Conservation (phyloP, 2,329 filamentous ascomycete species). For the Septoria petroselini region DNA sequence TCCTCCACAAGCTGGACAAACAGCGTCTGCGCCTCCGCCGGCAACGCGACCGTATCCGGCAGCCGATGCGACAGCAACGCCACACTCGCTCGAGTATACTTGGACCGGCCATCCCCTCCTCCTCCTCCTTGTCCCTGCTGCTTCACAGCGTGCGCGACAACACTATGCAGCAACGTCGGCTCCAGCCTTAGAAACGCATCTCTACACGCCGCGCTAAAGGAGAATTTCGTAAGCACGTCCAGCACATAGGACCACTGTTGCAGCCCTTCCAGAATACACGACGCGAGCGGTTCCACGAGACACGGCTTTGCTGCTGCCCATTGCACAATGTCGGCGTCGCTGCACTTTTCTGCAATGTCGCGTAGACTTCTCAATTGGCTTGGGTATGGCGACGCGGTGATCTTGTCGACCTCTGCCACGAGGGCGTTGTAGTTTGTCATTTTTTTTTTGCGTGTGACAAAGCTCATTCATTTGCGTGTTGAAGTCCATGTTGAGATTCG, state of each 20-base stretch:
- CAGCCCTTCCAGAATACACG: constrained; percentile 50
- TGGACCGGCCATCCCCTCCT: constrained; percentile 16
- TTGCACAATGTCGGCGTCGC: constrained; percentile 39
- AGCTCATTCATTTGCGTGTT: too few species aligned
- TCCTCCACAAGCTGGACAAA: constrained; percentile 35
- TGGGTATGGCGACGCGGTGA: constrained; percentile 37
- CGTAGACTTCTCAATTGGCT: constrained; percentile 25
- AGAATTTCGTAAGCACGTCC: constrained; percentile 49
- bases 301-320: constrained; percentile 53
- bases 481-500: background rate
- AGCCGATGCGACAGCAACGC: constrained; percentile 34
- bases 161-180: constrained; percentile 33
- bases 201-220: constrained; percentile 25
- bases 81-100: constrained; percentile 30
- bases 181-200: constrained; percentile 36
- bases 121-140: too few species aligned
- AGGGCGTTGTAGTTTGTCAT: constrained; percentile 25
- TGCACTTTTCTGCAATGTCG: constrained; percentile 24
- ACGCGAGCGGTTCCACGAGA: constrained; percentile 46
- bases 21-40: constrained; percentile 35
- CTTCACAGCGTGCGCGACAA: constrained; percentile 32
- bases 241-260: constrained; percentile 52
- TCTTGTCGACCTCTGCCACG: constrained; percentile 30
- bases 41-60: constrained; percentile 32
- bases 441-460: too few species aligned